Percentiles rank a stretch among this genome's conserved stretches.
Conservation (phyloP, 208 protist species). For the Tritrichomonas foetus region DNA sequence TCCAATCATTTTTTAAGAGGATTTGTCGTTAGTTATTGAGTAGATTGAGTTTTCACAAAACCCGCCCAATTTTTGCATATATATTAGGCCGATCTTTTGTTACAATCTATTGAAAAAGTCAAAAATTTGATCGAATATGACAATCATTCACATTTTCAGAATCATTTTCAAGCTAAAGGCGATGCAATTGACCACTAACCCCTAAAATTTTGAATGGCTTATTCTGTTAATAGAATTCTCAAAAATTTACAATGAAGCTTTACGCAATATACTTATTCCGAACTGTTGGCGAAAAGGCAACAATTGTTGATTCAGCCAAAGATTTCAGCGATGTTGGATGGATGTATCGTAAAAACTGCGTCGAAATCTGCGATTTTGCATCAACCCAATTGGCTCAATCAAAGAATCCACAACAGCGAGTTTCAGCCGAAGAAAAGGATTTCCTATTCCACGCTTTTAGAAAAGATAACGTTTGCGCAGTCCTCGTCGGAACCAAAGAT, state of each 20-base stretch:
- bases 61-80: too few species aligned
- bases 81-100: too few species aligned
- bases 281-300: background rate
- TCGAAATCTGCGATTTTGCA: constrained; percentile 26
- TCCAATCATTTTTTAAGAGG: too few species aligned
- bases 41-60: too few species aligned
- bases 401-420: background rate
- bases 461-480: background rate
- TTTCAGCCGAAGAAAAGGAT: background rate
- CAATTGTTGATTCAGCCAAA: background rate
- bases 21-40: too few species aligned
- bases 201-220: too few species aligned
- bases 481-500: background rate
- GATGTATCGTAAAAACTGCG: background rate
- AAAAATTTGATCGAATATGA: too few species aligned
- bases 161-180: too few species aligned
- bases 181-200: too few species aligned
- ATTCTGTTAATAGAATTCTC: background rate
- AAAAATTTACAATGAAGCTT: background rate
- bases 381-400: background rate
- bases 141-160: too few species aligned
- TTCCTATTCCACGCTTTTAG: background rate
- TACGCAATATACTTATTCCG: background rate
- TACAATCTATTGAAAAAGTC: too few species aligned
- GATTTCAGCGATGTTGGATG: constrained; percentile 17